Evolutionary conservation across 1,284 basidiomycete genomes (phyloP).

Genomic region (Ustilago tritici): DNA sequence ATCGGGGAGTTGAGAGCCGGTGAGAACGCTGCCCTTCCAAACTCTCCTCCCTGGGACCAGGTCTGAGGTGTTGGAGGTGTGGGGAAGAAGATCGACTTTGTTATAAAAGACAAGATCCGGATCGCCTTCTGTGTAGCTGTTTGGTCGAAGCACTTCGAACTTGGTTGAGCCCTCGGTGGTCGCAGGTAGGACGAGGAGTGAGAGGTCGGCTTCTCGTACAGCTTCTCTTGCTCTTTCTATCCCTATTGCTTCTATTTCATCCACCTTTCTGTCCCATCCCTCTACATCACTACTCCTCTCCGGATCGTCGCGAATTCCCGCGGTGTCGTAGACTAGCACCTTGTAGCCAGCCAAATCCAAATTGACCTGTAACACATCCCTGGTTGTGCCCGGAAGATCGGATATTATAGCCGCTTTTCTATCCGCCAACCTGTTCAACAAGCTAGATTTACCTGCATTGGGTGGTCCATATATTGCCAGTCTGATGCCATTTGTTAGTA

Average conservation of each 20-base stretch:
- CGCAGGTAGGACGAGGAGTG: constrained; percentile 82
- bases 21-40: constrained; percentile 78
- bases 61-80: neutral
- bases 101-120: constrained; percentile 76
- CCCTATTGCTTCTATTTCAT: constrained; percentile 84
- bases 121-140: constrained; percentile 71
- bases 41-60: constrained; percentile 5
- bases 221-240: constrained; percentile 78
- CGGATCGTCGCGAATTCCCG: constrained; percentile 76
- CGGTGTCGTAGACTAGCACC: constrained; percentile 83
- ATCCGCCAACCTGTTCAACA: constrained; percentile 84
- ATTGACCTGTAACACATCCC: constrained; percentile 84
- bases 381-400: constrained; percentile 84
- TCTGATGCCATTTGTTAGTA: constrained; percentile 82
- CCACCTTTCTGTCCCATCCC: constrained; percentile 56
- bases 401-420: constrained; percentile 90
- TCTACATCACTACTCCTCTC: neutral
- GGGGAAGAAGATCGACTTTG: constrained; percentile 76
- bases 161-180: constrained; percentile 71
- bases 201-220: constrained; percentile 78
- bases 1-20: constrained; percentile 74
- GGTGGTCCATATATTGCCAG: constrained; percentile 89
- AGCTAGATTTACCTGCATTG: constrained; percentile 87
- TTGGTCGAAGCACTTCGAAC: constrained; percentile 70
- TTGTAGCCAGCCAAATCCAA: constrained; percentile 85